Base-by-base conservation (phyloP, 768 basidiomycete species). In the Suillus brevipes region DNA sequence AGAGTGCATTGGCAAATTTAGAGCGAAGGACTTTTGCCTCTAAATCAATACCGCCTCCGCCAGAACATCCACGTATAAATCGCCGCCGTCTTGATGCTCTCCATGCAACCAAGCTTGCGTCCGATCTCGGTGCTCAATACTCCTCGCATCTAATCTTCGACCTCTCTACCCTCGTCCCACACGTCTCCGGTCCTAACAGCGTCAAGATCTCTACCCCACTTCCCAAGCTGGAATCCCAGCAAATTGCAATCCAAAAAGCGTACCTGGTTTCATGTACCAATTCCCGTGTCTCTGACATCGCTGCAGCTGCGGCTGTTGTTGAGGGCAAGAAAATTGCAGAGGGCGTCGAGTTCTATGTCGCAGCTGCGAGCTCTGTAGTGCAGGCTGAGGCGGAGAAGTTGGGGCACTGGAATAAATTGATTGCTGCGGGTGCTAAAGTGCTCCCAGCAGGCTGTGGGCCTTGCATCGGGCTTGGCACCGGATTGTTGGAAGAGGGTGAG, bases 241-340 rank as follows among this genome's bases (percentile, higher is more conserved):
- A 82, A 40, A 91, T 99, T 70, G 79, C 85, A 34, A 97, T 99
- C 73, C 86, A 99, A 71, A 99, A 99, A 77, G 97, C 97, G 1
- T 99, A 99, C 78, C 92, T 99, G 64, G 94, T 99, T 65, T 95
- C 92, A 69, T 99, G 97, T 77, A 99, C 97, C 64, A 99, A 99
- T 78, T 95, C 97, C 1, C 91, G 97, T 47, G 92, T 91, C 3
- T 97, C 96, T 0, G 97, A 99, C 69, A 89, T 99, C 64, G 88
- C 93, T 7, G 91, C 92, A 0, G 97, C 97, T 0, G 97, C 97
- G 0, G 85, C 85, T n/a, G 95, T 98, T 36, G 82, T 99, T 73
- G 84, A 86, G 63, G 93, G 92, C 16, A 85, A 87, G 70, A 89
- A 82, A 64, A 87, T 99, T 61, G 92, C 95, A 0, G 85, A 88